Evolutionary conservation across 306 rosid species (phyloP), one percentile per base, ranked within the genome.

Genomic region (Vicia villosa): DNA sequence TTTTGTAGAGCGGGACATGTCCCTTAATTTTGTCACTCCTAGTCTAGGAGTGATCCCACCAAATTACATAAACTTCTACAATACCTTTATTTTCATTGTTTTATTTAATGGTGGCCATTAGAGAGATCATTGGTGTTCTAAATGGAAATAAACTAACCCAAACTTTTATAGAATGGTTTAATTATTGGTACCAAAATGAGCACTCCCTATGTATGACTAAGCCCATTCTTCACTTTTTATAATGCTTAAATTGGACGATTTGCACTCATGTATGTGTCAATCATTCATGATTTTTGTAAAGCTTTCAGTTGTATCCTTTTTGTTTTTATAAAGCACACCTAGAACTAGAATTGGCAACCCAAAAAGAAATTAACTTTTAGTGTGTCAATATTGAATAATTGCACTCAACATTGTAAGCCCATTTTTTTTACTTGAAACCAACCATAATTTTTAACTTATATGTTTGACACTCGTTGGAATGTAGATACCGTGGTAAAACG

Each of bases 61-160:
- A n/a, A n/a, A n/a, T n/a, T n/a, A n/a, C n/a, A n/a, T n/a, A n/a
- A 24, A 24, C 28, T 24, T 24, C 28, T 24, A 24, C 28, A 24
- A 24, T 2, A 24, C 28, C 34, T 58, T 55, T 59, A 58, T 65
- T 77, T 77, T 76, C 78, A 72, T 68, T 72, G 89, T 95, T 89
- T 95, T 83, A 89, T 86, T 87, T 92, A 76, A 52, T 47, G 5
- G 19, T 61, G 80, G 19, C 90, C 86, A 86, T 83, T 86, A 66
- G 81, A n/a, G n/a, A 81, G 80, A 86, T 84, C 68, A 86, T 81
- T 84, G 81, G 80, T 71, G 68, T 69, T 81, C 79, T 62, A 67
- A 79, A 61, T 73, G 79, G 42, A 72, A 72, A 79, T 63, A 86
- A 62, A 75, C 26, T 60, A 55, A 17, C 66, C 26, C 61, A 77